phyloP scores from a whole-genome alignment of 805 yeast genomes.

The Saturnispora mendoncae region DNA sequence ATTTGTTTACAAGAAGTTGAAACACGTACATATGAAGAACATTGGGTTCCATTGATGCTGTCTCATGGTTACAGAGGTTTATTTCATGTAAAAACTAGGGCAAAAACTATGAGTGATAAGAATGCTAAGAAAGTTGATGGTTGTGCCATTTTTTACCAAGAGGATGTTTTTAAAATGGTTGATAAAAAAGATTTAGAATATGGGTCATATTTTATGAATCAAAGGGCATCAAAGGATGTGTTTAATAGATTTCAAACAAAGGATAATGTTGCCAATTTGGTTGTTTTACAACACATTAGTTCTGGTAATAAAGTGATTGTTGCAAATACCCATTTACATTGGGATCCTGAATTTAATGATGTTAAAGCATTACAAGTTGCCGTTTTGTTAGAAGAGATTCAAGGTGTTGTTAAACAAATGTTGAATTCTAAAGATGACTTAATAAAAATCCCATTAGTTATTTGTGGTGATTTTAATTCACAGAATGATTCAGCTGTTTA shows the following conservation, averaged over 20 bases:
- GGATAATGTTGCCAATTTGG: slow-evolving; percentile 81
- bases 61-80: slow-evolving; percentile 71
- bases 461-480: slow-evolving; percentile 96
- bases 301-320: slow-evolving; percentile 67
- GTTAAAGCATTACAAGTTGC: slow-evolving; percentile 96
- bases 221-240: slow-evolving; percentile 84
- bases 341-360: slow-evolving; percentile 96
- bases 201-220: slow-evolving; percentile 69
- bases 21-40: slow-evolving; percentile 73
- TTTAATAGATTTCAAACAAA: slow-evolving; percentile 94
- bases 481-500: slow-evolving; percentile 83
- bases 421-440: slow-evolving; percentile 25
- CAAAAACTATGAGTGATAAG: slow-evolving; percentile 74
- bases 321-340: slow-evolving; percentile 90
- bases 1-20: slow-evolving; percentile 95
- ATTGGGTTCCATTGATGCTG: slow-evolving; percentile 69
- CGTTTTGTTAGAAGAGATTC: slow-evolving; percentile 80
- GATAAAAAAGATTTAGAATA: slow-evolving; percentile 75
- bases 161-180: slow-evolving; percentile 56
- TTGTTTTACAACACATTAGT: slow-evolving; percentile 61
- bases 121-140: slow-evolving; percentile 94
- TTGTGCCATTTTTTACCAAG: slow-evolving; percentile 86
- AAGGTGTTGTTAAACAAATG: slow-evolving; percentile 44
- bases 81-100: slow-evolving; percentile 83
- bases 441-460: slow-evolving; percentile 57